phyloP scores from a whole-genome alignment of 1,284 basidiomycete species.

The Bondarzewia mesenterica region DNA sequence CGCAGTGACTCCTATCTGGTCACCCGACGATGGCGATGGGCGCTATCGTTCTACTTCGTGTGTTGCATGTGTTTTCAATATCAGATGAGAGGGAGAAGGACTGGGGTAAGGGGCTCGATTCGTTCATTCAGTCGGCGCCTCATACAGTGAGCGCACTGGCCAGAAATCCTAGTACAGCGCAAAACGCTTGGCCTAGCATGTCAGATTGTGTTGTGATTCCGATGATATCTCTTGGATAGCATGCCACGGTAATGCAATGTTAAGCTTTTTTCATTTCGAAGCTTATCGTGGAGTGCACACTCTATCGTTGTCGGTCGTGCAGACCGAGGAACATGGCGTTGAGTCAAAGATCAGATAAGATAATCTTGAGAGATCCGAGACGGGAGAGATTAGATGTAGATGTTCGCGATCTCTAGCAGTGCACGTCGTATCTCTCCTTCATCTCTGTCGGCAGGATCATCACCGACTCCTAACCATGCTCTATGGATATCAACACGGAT shows the following conservation, averaged over 20 bases:
- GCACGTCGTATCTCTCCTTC: neutral
- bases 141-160: too few species aligned
- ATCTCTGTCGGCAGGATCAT: too few species aligned
- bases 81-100: neutral
- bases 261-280: too few species aligned
- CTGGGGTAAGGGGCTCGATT: neutral
- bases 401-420: neutral
- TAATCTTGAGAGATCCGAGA: neutral
- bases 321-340: neutral
- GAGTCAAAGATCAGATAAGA: neutral
- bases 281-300: too few species aligned
- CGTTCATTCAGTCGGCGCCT: neutral
- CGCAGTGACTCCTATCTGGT: neutral
- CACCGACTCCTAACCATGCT: too few species aligned
- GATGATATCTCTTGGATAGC: too few species aligned
- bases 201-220: too few species aligned
- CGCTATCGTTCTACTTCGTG: neutral
- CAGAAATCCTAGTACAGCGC: too few species aligned
- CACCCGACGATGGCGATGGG: neutral
- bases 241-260: too few species aligned
- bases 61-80: conserved; percentile 1
- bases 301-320: too few species aligned
- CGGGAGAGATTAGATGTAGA: neutral
- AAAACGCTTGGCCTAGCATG: too few species aligned
- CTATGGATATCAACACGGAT: too few species aligned